Evolutionary conservation across 192 early-diverging fungal species (phyloP), one percentile per base, ranked within the genome.

Genomic region (Paraglomus occultum): DNA sequence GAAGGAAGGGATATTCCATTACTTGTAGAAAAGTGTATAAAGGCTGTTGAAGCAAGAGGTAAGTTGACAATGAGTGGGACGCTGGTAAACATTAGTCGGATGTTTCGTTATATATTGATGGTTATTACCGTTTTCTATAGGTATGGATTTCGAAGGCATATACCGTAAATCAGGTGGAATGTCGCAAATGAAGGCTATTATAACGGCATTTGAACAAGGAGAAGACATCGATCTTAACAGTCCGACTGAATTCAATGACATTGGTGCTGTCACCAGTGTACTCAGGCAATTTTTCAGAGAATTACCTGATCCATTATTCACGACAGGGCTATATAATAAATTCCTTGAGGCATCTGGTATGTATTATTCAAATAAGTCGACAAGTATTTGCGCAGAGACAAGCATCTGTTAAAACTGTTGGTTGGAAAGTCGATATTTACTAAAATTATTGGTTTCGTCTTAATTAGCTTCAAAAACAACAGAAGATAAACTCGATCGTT

Each of bases 271-370:
- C n/a, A 93, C 91, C 0, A 87, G 87, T 65, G 83, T 93, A 23
- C 76, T 93, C 38, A 93, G 91, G 73, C 90, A 93, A 76, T 93
- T 91, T 66, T 84, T 93, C 53, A 83, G 91, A 49, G 87, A 87
- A 49, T 70, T 93, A 61, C 88, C 91, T 1, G 82, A 90, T 57
- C 91, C 91, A 8, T 62, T 93, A 31, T 74, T 93, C 48, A 88
- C 90, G 10, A 87, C 77, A 73, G 85, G 84, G 8, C 82, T 90
- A 4, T 93, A 93, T 71, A 64, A 76, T 8, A 71, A 84, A 50
- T 90, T 89, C 73, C 79, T 90, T 53, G 85, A 87, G 15, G 83
- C 88, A 17, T 70, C 79, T 48, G 64, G 78, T 72, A 71, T 77
- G 70, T 77, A 62, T 5, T 17, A 66, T 31, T 31, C 1, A 31